Evolutionary conservation across 2,329 filamentous ascomycete species (phyloP).

Genomic region (Cordyceps sp.): DNA sequence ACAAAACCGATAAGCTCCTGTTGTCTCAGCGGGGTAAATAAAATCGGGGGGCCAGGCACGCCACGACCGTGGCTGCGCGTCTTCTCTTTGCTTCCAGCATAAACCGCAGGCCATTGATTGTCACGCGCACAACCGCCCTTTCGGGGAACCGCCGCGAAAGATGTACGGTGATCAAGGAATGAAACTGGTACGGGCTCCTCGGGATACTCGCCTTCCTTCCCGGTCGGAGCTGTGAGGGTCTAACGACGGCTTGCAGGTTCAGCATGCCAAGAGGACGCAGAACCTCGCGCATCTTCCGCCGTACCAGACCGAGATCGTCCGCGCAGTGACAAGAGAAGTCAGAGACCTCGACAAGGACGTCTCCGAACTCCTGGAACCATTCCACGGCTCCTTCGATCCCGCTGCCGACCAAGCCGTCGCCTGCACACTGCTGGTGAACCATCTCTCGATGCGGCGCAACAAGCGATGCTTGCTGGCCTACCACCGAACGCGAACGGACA

Average conservation of each 20-base stretch:
- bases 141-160: neutral
- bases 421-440: conserved; percentile 80
- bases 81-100: neutral
- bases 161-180: conserved; percentile 86
- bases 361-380: conserved; percentile 60
- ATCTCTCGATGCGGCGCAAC: conserved; percentile 87
- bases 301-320: conserved; percentile 84
- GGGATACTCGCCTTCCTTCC: too few relatives aligned
- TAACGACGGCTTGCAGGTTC: conserved; percentile 41
- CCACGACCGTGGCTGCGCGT: too few relatives aligned
- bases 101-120: too few relatives aligned
- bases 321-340: conserved; percentile 75
- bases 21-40: too few relatives aligned
- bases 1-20: too few relatives aligned
- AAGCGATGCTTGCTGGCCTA: conserved; percentile 93
- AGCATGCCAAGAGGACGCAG: conserved; percentile 90
- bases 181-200: conserved; percentile 57
- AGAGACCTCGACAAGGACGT: conserved; percentile 85
- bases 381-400: conserved; percentile 74
- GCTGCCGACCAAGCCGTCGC: conserved; percentile 68
- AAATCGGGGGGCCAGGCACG: too few relatives aligned
- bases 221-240: too few relatives aligned
- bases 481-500: conserved; percentile 77
- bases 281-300: conserved; percentile 72
- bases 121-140: too few relatives aligned